Conservation (phyloP, 352 stramenopile genomes). For the Thalassiosira delicatula region DNA sequence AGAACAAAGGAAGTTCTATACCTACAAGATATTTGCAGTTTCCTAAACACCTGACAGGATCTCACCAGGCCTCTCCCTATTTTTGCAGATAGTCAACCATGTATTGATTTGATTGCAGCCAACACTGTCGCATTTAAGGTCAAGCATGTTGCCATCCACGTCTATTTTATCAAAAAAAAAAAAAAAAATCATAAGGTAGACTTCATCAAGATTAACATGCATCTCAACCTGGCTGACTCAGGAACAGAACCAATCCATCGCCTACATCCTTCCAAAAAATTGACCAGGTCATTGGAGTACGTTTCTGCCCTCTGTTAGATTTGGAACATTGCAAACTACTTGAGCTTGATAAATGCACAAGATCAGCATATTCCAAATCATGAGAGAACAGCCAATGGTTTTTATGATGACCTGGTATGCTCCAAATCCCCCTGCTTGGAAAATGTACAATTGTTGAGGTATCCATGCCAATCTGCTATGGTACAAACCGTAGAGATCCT, state of each 20-base stretch:
- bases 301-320: conserved; percentile 13
- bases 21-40: background rate
- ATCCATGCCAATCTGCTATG: too few relatives aligned
- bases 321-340: conserved; percentile 32
- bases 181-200: background rate
- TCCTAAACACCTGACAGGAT: background rate
- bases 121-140: conserved; percentile 12
- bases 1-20: background rate
- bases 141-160: conserved; percentile 13
- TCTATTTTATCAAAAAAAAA: conserved; percentile 20
- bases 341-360: conserved; percentile 1
- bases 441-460: too few relatives aligned
- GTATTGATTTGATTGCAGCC: conserved; percentile 19
- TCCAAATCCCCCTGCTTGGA: too few relatives aligned
- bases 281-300: conserved; percentile 24
- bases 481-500: too few relatives aligned
- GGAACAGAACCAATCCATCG: conserved; percentile 27
- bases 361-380: background rate
- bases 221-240: conserved; percentile 28
- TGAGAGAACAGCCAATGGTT: too few relatives aligned
- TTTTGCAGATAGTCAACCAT: conserved; percentile 26
- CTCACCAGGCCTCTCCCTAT: background rate
- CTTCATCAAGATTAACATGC: conserved; percentile 11
- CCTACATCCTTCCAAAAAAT: conserved; percentile 3
- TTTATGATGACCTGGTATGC: too few relatives aligned